Base-by-base conservation (phyloP, 768 basidiomycete genomes). In the Leccinum olivaceopallidum region DNA sequence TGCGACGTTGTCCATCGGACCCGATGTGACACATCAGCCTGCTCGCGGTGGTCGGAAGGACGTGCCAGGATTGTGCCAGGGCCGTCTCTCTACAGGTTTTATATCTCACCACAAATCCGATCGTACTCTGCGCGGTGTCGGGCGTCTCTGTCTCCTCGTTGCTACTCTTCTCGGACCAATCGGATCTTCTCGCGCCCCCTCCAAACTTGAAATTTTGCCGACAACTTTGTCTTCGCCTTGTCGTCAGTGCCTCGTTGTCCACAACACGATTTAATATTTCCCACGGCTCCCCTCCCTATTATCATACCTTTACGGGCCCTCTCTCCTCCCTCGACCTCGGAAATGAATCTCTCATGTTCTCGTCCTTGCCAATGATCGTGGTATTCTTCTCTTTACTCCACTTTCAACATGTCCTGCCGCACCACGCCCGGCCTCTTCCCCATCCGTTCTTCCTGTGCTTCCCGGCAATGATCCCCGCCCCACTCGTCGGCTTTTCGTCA, bases 1-100 rank as follows among this genome's bases (percentile, higher is more conserved):
- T 57, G 69, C 72, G 64, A 75, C 73, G 72, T 74, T 72, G 61
- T 74, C 74, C 73, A 74, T 74, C 70, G 68, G 70, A 36, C 60
- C 69, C 68, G 73, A 68, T 71, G 69, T 70, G 71, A 76, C 69
- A 66, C 73, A 74, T 76, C 24, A 50, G 49, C 26, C 72, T 69
- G 73, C 71, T 68, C 49, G 34, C 34, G 67, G 69, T 71, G 69
- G 71, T 71, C 61, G 58, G 59, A 64, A 56, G 62, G 74, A 70
- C 62, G 74, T 74, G 71, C 70, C 67, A 63, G 60, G 58, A 62
- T 60, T 65, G 55, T 56, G 63, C 70, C 68, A 65, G 65, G 63
- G 64, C 66, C 67, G 64, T 63, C 59, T 66, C 48, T 16, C 58
- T 58, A 20, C 58, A 64, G 65, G 73, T 66, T 74, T 74, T 74